Percentiles rank a stretch among this genome's conserved stretches.
These are phyloP conservation scores for Magnusiomyces fungicola DNA, from an alignment of 1,139 yeast species.

Conservation along the genomic window DNA sequence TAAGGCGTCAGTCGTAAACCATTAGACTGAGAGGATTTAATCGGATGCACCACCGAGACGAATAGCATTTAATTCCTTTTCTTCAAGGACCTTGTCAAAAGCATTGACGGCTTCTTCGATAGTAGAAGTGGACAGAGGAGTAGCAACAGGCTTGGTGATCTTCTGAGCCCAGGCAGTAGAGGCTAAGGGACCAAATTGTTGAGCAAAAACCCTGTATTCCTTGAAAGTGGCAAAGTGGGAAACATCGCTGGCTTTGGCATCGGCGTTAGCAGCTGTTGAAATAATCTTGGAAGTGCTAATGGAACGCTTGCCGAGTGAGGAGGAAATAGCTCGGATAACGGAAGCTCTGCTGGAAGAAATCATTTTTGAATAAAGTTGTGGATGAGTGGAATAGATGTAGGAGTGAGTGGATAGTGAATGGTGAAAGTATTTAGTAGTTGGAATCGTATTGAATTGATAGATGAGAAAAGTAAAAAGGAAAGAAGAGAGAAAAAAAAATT, in stretches of 20 bases:
- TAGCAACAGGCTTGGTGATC: not conserved
- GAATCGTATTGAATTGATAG: no score
- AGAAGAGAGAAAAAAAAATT: no score
- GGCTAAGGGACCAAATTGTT: slow-evolving; percentile 1
- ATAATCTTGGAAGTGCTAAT: not conserved
- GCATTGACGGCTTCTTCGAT: not conserved
- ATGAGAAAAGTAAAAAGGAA: no score
- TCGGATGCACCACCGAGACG: not conserved
- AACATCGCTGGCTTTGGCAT: not conserved
- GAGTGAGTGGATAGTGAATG: no score
- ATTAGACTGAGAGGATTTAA: no score
- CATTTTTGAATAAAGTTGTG: not conserved
- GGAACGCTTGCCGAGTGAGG: not conserved
- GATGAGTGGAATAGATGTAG: not conserved
- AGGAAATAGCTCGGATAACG: not conserved
- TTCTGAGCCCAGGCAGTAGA: not conserved
- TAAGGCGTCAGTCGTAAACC: no score
- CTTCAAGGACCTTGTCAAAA: not conserved
- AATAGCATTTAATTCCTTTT: not conserved
- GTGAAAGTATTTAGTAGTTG: no score
- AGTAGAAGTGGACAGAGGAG: not conserved
- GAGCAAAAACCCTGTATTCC: slow-evolving; percentile 1
- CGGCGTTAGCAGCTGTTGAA: not conserved
- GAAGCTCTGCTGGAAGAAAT: not conserved
- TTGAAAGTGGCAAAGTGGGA: slow-evolving; percentile 4